Evolutionary conservation across 2,329 filamentous ascomycete genomes (phyloP).

Genomic region (Westerdykella aurantiaca): DNA sequence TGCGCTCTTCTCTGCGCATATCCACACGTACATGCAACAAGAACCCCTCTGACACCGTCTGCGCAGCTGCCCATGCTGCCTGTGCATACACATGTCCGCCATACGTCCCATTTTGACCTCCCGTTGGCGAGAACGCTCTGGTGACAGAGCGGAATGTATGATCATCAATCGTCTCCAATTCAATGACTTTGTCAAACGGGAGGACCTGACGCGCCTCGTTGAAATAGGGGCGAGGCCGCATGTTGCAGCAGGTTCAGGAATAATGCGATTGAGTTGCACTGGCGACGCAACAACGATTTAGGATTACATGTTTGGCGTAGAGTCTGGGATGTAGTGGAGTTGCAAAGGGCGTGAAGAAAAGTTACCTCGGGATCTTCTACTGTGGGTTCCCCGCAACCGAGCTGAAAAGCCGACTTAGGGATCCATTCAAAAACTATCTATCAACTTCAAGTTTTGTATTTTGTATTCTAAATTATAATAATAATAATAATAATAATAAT

Average conservation of each 20-base stretch:
- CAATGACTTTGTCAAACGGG: conserved; percentile 39
- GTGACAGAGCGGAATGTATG: conserved; percentile 37
- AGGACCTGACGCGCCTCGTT: conserved; percentile 21
- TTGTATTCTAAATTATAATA: no score
- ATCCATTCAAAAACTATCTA: no score
- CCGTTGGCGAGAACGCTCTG: conserved; percentile 40
- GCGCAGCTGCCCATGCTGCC: conserved; percentile 52
- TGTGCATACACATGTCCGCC: conserved; percentile 54
- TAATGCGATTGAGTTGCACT: no score
- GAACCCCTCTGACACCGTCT: conserved; percentile 48
- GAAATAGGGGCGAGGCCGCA: conserved; percentile 25
- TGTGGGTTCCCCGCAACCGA: no score
- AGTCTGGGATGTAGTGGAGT: no score
- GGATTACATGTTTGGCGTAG: no score
- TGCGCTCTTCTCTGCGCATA: neutral
- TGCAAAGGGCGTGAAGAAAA: no score
- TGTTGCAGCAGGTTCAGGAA: conserved; percentile 2
- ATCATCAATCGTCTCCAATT: conserved; percentile 38
- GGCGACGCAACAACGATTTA: no score
- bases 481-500: no score
- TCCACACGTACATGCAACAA: conserved; percentile 45
- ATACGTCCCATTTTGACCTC: conserved; percentile 42
- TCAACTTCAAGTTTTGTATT: no score
- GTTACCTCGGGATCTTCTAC: no score
- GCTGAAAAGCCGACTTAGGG: no score